These are phyloP conservation scores for Botrytis byssoidea DNA, from an alignment of 2,329 filamentous ascomycete genomes.

Conservation along the genomic window DNA sequence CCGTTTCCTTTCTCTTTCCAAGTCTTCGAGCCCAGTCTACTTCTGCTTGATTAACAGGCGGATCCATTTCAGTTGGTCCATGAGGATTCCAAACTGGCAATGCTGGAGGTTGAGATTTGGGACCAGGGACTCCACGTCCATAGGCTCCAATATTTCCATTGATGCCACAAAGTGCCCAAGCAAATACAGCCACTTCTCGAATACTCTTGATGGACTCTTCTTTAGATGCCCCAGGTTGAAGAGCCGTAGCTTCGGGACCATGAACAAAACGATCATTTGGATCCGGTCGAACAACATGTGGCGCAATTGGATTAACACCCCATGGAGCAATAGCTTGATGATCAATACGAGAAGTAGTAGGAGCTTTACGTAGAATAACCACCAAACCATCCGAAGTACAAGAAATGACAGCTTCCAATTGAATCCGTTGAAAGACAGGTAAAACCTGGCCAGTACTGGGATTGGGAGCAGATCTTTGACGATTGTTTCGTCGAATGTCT, in stretches of 20 bases:
- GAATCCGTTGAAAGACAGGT: slow-evolving; percentile 48
- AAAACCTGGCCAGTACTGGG: slow-evolving; percentile 30
- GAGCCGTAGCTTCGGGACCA: slow-evolving; percentile 42
- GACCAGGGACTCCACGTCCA: slow-evolving; percentile 58
- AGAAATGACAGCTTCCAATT: slow-evolving; percentile 86
- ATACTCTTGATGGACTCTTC: slow-evolving; percentile 68
- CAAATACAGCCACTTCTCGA: slow-evolving; percentile 82
- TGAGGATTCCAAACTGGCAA: slow-evolving; percentile 59
- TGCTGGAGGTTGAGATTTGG: slow-evolving; percentile 61
- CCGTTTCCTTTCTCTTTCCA: slow-evolving; percentile 13
- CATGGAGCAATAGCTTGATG: slow-evolving; percentile 67
- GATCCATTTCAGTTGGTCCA: slow-evolving; percentile 35
- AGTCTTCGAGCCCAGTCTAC: slow-evolving; percentile 26
- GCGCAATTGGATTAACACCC: slow-evolving; percentile 64
- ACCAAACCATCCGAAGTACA: slow-evolving; percentile 87
- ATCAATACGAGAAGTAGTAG: slow-evolving; percentile 61
- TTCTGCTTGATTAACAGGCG: slow-evolving; percentile 42
- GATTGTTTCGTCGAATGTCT: slow-evolving; percentile 28
- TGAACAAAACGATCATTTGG: slow-evolving; percentile 46
- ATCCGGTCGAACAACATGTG: slow-evolving; percentile 40
- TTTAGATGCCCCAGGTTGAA: slow-evolving; percentile 53
- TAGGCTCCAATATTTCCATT: slow-evolving; percentile 71
- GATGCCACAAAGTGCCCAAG: slow-evolving; percentile 78
- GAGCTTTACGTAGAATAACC: slow-evolving; percentile 72
- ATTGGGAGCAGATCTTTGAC: not conserved